These are phyloP conservation scores for Spiromastix sp. DNA, from an alignment of 2,329 filamentous ascomycete genomes.

Conservation along the genomic window DNA sequence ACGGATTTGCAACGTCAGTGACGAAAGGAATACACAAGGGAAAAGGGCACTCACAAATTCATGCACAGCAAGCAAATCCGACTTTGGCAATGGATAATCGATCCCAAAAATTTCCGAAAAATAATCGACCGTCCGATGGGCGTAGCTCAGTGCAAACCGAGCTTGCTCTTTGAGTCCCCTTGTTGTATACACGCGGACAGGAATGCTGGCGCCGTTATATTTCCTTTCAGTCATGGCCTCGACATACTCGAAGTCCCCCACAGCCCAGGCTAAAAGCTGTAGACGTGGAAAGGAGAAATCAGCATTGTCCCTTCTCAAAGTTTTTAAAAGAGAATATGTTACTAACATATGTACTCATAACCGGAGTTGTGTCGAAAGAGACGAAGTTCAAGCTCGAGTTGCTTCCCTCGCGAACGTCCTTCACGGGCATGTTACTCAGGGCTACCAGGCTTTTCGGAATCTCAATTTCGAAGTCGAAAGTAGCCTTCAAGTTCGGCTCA, in stretches of 20 bases:
- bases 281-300: no score
- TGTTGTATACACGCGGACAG: slow-evolving; percentile 92
- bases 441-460: slow-evolving; percentile 80
- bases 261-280: slow-evolving; percentile 82
- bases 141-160: slow-evolving; percentile 78
- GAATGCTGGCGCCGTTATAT: slow-evolving; percentile 84
- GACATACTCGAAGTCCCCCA: slow-evolving; percentile 94
- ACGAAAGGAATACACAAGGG: background rate
- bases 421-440: slow-evolving; percentile 91
- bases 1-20: slow-evolving; percentile 14
- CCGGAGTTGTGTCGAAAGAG: slow-evolving; percentile 69
- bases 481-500: slow-evolving; percentile 92
- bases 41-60: slow-evolving; percentile 59
- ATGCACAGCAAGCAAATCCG: slow-evolving; percentile 81
- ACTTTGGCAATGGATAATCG: slow-evolving; percentile 87
- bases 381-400: slow-evolving; percentile 56
- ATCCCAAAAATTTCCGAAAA: slow-evolving; percentile 91
- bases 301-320: no score
- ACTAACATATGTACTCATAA: slow-evolving; percentile 75
- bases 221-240: slow-evolving; percentile 81
- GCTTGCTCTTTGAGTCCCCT: slow-evolving; percentile 90
- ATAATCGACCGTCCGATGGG: slow-evolving; percentile 87
- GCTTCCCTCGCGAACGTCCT: slow-evolving; percentile 57
- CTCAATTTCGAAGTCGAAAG: slow-evolving; percentile 89
- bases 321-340: no score